Percentiles rank a stretch among this genome's conserved stretches.
Conservation (phyloP, 1,284 basidiomycete species). For the Marasmius sp. region DNA sequence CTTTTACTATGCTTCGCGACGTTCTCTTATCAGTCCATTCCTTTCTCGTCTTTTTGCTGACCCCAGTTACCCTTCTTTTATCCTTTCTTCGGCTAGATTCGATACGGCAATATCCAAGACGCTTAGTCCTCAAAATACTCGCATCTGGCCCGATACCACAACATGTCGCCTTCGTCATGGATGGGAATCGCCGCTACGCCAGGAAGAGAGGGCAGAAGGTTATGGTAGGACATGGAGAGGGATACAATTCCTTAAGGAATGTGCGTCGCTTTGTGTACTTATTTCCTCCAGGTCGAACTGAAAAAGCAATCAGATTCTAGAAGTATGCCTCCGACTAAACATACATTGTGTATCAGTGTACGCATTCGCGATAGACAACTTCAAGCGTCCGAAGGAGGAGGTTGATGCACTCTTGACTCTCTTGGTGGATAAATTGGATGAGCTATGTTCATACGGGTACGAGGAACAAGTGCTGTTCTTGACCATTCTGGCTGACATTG, state of each 20-base stretch:
- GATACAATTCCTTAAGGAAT: slow-evolving; percentile 80
- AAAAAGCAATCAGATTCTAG: slow-evolving; percentile 59
- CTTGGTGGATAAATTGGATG: slow-evolving; percentile 78
- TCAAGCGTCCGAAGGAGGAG: slow-evolving; percentile 85
- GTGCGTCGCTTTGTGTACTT: slow-evolving; percentile 44
- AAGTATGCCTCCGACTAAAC: slow-evolving; percentile 76
- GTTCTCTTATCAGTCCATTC: not conserved
- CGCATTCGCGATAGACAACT: slow-evolving; percentile 97
- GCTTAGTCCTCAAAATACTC: slow-evolving; percentile 6
- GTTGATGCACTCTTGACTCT: slow-evolving; percentile 88
- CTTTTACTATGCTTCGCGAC: not conserved
- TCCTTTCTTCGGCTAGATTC: not conserved
- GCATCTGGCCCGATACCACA: slow-evolving; percentile 77
- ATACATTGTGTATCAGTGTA: slow-evolving; percentile 90
- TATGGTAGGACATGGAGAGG: slow-evolving; percentile 81
- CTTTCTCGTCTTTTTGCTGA: not conserved
- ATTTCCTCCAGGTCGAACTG: too few species aligned
- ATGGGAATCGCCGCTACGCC: slow-evolving; percentile 94
- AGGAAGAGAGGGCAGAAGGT: slow-evolving; percentile 65
- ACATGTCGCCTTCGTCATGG: slow-evolving; percentile 98
- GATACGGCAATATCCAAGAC: not conserved
- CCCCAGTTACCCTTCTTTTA: not conserved
- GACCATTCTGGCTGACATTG: not conserved
- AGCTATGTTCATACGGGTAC: slow-evolving; percentile 84
- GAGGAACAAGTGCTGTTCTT: slow-evolving; percentile 22